Evolutionary conservation across 805 yeast genomes (phyloP).

Genomic region (Cyberlindnera amylophila): DNA sequence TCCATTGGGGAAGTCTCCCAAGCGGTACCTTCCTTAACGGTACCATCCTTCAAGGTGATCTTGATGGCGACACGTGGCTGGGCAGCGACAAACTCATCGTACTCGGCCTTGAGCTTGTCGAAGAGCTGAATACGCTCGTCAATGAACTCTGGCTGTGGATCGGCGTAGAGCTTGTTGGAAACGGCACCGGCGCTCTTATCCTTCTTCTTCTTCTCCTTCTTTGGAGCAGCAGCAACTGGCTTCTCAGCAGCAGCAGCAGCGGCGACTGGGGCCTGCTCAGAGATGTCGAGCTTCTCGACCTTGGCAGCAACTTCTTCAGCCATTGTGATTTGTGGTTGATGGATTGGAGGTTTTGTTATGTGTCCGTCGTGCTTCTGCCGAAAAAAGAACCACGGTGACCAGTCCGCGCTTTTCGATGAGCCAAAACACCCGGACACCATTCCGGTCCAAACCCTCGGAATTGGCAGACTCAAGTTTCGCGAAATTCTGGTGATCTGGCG

Average conservation of each 20-base stretch:
- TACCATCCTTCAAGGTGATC: slow-evolving; percentile 84
- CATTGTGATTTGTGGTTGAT: slow-evolving; percentile 11
- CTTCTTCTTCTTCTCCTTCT: slow-evolving; percentile 39
- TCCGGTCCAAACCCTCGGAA: too few species aligned
- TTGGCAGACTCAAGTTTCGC: too few species aligned
- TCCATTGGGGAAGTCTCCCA: slow-evolving; percentile 90
- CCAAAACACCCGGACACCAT: too few species aligned
- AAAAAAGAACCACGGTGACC: too few species aligned
- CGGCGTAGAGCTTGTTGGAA: slow-evolving; percentile 42
- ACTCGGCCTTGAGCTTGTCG: slow-evolving; percentile 72
- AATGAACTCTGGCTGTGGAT: slow-evolving; percentile 82
- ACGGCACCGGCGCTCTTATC: slow-evolving; percentile 33
- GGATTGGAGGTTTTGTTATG: neutral
- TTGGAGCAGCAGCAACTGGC: slow-evolving; percentile 20
- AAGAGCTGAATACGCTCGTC: slow-evolving; percentile 75
- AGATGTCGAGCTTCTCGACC: slow-evolving; percentile 42
- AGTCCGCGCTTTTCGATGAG: too few species aligned
- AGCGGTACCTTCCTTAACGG: slow-evolving; percentile 69
- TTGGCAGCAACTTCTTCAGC: slow-evolving; percentile 46
- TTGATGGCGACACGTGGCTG: slow-evolving; percentile 62
- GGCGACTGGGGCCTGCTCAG: slow-evolving; percentile 26
- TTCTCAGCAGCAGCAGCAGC: slow-evolving; percentile 27
- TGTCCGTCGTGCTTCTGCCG: too few species aligned
- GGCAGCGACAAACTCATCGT: slow-evolving; percentile 67
- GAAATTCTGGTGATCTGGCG: too few species aligned